Evolutionary conservation across 2,329 filamentous ascomycete genomes (phyloP).

Genomic region (Mycosphaerella sp.): DNA sequence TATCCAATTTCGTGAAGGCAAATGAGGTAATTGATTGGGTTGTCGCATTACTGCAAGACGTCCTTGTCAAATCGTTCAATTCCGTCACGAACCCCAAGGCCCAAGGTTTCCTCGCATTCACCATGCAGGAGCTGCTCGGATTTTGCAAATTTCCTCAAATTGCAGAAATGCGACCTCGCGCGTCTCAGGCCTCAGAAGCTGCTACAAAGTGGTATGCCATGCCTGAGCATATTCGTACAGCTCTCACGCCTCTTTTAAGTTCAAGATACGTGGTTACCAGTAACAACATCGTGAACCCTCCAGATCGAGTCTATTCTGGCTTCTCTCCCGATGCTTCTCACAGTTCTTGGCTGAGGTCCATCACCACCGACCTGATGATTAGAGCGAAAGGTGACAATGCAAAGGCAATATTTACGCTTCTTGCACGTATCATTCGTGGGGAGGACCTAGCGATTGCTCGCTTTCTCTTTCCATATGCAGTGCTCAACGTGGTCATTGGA

Average conservation of each 20-base stretch:
- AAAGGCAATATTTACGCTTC: conserved; percentile 69
- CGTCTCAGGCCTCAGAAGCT: conserved; percentile 53
- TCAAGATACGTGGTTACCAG: conserved; percentile 71
- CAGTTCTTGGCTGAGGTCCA: conserved; percentile 70
- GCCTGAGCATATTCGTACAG: conserved; percentile 70
- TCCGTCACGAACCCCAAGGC: conserved; percentile 81
- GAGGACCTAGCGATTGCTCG: conserved; percentile 81
- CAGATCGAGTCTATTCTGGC: conserved; percentile 60
- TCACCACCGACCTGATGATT: conserved; percentile 76
- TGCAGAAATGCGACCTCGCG: conserved; percentile 46
- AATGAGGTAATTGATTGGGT: conserved; percentile 81
- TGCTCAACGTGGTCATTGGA: conserved; percentile 74
- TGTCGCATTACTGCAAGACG: conserved; percentile 75
- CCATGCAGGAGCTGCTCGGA: conserved; percentile 84
- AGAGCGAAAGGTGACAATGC: conserved; percentile 70
- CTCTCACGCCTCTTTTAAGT: conserved; percentile 78
- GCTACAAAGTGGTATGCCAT: conserved; percentile 72
- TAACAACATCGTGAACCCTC: conserved; percentile 25
- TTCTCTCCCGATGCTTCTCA: conserved; percentile 65
- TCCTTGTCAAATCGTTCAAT: conserved; percentile 84
- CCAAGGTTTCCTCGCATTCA: conserved; percentile 87
- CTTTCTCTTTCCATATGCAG: conserved; percentile 82
- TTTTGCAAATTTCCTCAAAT: conserved; percentile 65
- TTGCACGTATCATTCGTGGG: conserved; percentile 74
- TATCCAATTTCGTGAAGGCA: conserved; percentile 75